phyloP scores from a whole-genome alignment of 1,284 basidiomycete genomes.

The Leccinum pallidistipes region DNA sequence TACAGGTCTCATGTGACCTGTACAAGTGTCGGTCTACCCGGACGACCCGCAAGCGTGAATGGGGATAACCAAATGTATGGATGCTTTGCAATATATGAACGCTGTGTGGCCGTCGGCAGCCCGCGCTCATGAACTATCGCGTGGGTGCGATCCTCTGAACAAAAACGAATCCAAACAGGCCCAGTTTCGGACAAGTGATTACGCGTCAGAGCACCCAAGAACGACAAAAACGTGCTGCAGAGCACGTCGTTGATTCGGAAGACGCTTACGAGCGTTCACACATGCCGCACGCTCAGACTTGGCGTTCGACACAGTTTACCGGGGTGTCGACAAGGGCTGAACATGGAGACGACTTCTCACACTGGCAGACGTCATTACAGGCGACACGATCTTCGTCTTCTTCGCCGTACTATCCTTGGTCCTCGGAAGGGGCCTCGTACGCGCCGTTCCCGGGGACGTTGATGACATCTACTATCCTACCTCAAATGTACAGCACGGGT shows the following conservation, averaged over 20 bases:
- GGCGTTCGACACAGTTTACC: slow-evolving; percentile 30
- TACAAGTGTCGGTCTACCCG: slow-evolving; percentile 55
- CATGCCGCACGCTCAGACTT: slow-evolving; percentile 28
- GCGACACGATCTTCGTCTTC: slow-evolving; percentile 5
- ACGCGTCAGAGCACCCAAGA: slow-evolving; percentile 41
- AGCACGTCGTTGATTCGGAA: slow-evolving; percentile 34
- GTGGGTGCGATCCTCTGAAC: slow-evolving; percentile 57
- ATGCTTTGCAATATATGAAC: slow-evolving; percentile 67
- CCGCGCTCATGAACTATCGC: slow-evolving; percentile 71
- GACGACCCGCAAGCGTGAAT: slow-evolving; percentile 66
- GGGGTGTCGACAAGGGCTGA: slow-evolving; percentile 15
- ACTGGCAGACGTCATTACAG: slow-evolving; percentile 4
- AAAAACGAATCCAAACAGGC: slow-evolving; percentile 23
- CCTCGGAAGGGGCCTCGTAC: slow-evolving; percentile 38
- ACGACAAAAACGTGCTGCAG: slow-evolving; percentile 37
- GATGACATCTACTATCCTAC: slow-evolving; percentile 59
- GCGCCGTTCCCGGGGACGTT: slow-evolving; percentile 41
- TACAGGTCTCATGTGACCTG: slow-evolving; percentile 6
- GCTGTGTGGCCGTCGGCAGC: slow-evolving; percentile 76
- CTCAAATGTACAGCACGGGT: slow-evolving; percentile 71
- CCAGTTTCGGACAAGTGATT: slow-evolving; percentile 15
- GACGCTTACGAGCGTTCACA: slow-evolving; percentile 33
- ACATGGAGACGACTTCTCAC: slow-evolving; percentile 15
- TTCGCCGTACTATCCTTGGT: slow-evolving; percentile 53
- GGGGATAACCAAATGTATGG: slow-evolving; percentile 69